phyloP scores from a whole-genome alignment of 257 asterid species.

The Fraxinus anomala region DNA sequence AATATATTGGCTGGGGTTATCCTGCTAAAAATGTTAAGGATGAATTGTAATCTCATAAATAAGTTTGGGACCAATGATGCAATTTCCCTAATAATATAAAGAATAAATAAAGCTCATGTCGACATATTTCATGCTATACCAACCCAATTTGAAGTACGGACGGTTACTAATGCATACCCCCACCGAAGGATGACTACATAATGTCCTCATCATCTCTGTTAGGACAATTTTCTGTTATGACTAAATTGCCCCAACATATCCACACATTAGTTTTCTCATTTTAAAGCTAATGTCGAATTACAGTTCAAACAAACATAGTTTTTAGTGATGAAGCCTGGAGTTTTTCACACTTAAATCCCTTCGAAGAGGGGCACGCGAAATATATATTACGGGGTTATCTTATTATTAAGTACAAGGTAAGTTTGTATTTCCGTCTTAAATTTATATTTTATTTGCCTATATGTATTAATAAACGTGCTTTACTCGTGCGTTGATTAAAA shows the following conservation, averaged over 20 bases:
- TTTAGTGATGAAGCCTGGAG: neutral
- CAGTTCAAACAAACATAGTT: neutral
- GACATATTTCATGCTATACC: conserved; percentile 31
- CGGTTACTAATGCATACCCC: neutral
- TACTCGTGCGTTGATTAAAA: neutral
- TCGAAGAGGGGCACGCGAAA: neutral
- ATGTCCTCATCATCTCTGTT: conserved; percentile 32
- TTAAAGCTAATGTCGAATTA: neutral
- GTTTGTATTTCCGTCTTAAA: neutral
- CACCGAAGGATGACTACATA: conserved; percentile 20
- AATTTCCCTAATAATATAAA: neutral
- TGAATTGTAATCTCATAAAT: neutral
- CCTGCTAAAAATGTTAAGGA: neutral
- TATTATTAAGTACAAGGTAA: neutral
- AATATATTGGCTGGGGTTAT: too few relatives aligned
- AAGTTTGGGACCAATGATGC: neutral
- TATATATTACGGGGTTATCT: neutral
- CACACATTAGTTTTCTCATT: neutral
- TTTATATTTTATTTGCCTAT: neutral
- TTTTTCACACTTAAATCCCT: neutral
- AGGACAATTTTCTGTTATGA: neutral
- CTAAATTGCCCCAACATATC: conserved; percentile 17
- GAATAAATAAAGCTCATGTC: conserved; percentile 24
- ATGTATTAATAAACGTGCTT: too few relatives aligned
- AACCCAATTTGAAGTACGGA: neutral